Evolutionary conservation across 768 basidiomycete genomes (phyloP).

Genomic region (Tremella mesenterica): DNA sequence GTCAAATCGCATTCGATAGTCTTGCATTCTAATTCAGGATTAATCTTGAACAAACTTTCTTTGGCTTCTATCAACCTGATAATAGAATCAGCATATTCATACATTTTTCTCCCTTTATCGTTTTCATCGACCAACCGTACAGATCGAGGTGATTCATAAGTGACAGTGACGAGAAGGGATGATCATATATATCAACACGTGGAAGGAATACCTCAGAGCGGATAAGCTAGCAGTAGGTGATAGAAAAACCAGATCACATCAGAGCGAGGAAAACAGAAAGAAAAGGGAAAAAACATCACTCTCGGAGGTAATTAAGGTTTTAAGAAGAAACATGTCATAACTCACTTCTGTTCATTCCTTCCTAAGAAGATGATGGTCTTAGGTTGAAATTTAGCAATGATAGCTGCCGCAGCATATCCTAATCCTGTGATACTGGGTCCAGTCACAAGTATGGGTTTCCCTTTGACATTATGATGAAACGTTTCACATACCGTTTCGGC

Average conservation of each 20-base stretch:
- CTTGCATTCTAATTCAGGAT: not conserved
- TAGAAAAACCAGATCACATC: no score
- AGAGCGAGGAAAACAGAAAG: no score
- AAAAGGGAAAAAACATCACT: no score
- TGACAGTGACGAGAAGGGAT: no score
- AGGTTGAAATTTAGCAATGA: slow-evolving; percentile 2
- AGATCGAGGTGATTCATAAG: no score
- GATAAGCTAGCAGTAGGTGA: no score
- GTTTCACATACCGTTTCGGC: not conserved
- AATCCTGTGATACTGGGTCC: slow-evolving; percentile 4
- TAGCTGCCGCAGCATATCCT: slow-evolving; percentile 1
- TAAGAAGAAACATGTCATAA: not conserved
- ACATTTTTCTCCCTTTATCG: no score
- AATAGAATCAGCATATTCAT: not conserved
- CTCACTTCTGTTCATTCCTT: slow-evolving; percentile 1
- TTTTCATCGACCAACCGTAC: no score
- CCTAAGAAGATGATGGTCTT: slow-evolving; percentile 1
- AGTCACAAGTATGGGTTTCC: not conserved
- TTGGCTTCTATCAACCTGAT: not conserved
- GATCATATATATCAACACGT: no score
- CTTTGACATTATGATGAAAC: not conserved
- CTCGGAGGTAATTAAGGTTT: no score
- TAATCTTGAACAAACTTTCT: not conserved
- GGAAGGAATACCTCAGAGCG: no score
- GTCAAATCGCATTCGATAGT: not conserved